These are phyloP conservation scores for Candida maltosa DNA, from an alignment of 805 yeast genomes.

Conservation along the genomic window DNA sequence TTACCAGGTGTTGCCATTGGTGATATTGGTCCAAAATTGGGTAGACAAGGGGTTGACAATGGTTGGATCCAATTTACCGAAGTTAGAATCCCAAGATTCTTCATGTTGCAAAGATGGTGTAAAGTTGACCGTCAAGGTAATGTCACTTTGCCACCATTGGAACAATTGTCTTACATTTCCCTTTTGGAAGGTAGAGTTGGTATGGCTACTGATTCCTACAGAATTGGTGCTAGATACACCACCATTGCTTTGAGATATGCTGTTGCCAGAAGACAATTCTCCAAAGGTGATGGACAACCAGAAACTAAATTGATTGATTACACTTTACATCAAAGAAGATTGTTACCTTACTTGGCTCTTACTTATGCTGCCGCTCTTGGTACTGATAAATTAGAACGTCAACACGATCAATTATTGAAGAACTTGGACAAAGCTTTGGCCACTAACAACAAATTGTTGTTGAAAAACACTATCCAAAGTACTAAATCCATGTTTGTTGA, in stretches of 20 bases:
- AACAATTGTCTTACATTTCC: constrained; percentile 86
- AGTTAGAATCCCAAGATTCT: constrained; percentile 80
- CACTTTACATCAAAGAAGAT: constrained; percentile 83
- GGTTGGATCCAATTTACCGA: constrained; percentile 93
- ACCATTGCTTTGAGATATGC: constrained; percentile 89
- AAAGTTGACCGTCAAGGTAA: constrained; percentile 66
- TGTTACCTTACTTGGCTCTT: constrained; percentile 80
- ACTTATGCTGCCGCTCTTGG: constrained; percentile 75
- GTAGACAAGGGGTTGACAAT: constrained; percentile 91
- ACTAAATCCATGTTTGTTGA: constrained; percentile 78
- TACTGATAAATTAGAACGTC: constrained; percentile 55
- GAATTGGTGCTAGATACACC: constrained; percentile 72
- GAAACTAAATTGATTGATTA: constrained; percentile 82
- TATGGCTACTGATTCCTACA: constrained; percentile 84
- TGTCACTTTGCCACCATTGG: constrained; percentile 77
- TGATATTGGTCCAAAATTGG: constrained; percentile 94
- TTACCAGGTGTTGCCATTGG: constrained; percentile 82
- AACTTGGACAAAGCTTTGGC: constrained; percentile 53
- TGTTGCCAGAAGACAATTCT: constrained; percentile 85
- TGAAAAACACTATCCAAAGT: constrained; percentile 48
- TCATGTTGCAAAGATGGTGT: constrained; percentile 78
- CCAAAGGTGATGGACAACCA: constrained; percentile 32
- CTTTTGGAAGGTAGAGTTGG: constrained; percentile 83
- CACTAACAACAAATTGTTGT: constrained; percentile 44
- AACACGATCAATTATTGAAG: constrained; percentile 47